Percentiles rank a stretch among this genome's conserved stretches.
These are phyloP conservation scores for Pyrenochaeta sp. DNA, from an alignment of 2,329 filamentous ascomycete species.

Conservation along the genomic window DNA sequence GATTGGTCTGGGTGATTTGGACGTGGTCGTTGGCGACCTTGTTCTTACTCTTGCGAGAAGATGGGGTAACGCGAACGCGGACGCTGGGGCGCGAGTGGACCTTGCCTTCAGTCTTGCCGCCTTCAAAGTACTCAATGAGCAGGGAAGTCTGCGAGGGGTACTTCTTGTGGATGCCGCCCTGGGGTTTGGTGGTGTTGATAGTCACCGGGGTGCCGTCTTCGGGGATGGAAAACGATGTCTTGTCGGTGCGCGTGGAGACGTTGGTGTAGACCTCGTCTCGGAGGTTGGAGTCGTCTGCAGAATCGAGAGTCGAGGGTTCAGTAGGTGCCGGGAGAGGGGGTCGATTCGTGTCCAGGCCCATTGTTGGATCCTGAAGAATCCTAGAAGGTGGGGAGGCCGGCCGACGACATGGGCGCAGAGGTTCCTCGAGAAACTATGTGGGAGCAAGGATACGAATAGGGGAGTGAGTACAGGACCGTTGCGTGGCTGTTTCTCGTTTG, in stretches of 20 bases:
- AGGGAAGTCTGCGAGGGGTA: slow-evolving; percentile 83
- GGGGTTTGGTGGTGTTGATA: slow-evolving; percentile 78
- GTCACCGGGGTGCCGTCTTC: slow-evolving; percentile 92
- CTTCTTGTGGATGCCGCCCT: slow-evolving; percentile 64
- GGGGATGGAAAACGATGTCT: slow-evolving; percentile 80
- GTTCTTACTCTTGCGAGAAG: slow-evolving; percentile 59
- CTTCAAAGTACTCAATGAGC: slow-evolving; percentile 95
- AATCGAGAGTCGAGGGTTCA: slow-evolving; percentile 71
- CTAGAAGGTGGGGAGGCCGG: slow-evolving; percentile 38
- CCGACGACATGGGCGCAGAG: slow-evolving; percentile 42
- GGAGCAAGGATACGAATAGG: slow-evolving; percentile 2
- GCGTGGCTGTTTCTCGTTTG: slow-evolving; percentile 38
- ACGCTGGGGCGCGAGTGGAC: slow-evolving; percentile 81
- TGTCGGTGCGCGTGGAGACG: slow-evolving; percentile 72
- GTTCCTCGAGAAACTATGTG: slow-evolving; percentile 17
- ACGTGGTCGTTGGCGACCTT: slow-evolving; percentile 75
- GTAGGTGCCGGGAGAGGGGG: slow-evolving; percentile 81
- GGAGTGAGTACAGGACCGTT: slow-evolving; percentile 19
- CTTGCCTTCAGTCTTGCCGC: slow-evolving; percentile 69
- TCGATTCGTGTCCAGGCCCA: slow-evolving; percentile 56
- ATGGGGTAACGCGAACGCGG: slow-evolving; percentile 78
- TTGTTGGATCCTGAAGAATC: slow-evolving; percentile 44
- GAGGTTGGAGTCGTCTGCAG: slow-evolving; percentile 61
- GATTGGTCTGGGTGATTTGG: slow-evolving; percentile 83
- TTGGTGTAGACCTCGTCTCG: slow-evolving; percentile 69